phyloP scores from a whole-genome alignment of 2,329 filamentous ascomycete species.

The Paracoccidioides brasiliensis region DNA sequence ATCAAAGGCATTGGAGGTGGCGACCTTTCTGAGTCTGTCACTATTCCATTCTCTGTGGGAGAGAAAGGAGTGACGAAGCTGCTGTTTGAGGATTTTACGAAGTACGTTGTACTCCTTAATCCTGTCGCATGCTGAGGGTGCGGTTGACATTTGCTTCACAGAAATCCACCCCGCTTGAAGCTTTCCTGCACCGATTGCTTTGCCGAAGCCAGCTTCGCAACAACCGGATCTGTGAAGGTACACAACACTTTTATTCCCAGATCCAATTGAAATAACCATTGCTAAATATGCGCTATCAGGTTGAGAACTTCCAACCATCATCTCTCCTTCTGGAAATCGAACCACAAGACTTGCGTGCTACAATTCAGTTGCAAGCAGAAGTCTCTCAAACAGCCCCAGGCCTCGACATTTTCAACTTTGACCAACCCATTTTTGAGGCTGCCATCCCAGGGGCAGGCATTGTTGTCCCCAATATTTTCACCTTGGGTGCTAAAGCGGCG shows the following conservation, averaged over 20 bases:
- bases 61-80: constrained; percentile 9
- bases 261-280: no score
- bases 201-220: constrained; percentile 14
- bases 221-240: constrained; percentile 16
- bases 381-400: constrained; percentile 7
- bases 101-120: constrained; percentile 5
- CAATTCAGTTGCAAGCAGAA: constrained; percentile 11
- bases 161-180: constrained; percentile 7
- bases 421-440: constrained; percentile 9
- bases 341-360: constrained; percentile 12
- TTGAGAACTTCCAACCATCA: constrained; percentile 10
- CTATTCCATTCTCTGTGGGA: constrained; percentile 13
- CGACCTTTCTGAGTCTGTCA: constrained; percentile 10
- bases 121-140: no score
- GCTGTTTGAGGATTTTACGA: constrained; percentile 12
- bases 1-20: constrained; percentile 7
- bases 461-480: constrained; percentile 14
- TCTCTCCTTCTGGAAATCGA: constrained; percentile 11
- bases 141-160: not conserved
- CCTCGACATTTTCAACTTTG: constrained; percentile 4
- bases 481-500: constrained; percentile 14
- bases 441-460: constrained; percentile 17
- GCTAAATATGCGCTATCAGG: not conserved
- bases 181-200: constrained; percentile 18
- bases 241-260: constrained; percentile 1